Evolutionary conservation across 306 rosid species (phyloP).

Genomic region (Cucumis melo): DNA sequence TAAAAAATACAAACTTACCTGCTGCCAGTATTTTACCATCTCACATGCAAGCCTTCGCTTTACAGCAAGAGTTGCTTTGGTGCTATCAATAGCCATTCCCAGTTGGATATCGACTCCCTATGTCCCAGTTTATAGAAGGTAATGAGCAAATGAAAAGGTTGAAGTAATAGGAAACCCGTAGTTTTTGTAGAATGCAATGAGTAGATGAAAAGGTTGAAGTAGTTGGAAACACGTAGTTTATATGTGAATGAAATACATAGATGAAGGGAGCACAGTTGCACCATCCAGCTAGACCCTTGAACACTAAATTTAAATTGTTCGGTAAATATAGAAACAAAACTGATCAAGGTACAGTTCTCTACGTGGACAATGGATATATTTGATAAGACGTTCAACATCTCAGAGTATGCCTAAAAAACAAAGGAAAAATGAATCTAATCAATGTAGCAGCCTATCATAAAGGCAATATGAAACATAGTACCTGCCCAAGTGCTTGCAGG

Average conservation of each 20-base stretch:
- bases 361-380: background rate
- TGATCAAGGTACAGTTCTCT: background rate
- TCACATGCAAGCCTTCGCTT: slow-evolving; percentile 98
- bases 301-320: background rate
- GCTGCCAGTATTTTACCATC: slow-evolving; percentile 98
- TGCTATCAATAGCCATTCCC: slow-evolving; percentile 93
- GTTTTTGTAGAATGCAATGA: background rate
- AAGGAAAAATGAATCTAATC: background rate
- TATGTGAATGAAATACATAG: background rate
- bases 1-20: slow-evolving; percentile 31
- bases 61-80: slow-evolving; percentile 97
- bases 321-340: background rate
- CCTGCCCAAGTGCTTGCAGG: slow-evolving; percentile 94
- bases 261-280: background rate
- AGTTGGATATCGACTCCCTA: slow-evolving; percentile 95
- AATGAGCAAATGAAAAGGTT: background rate
- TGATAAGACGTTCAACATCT: background rate
- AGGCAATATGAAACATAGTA: slow-evolving; percentile 15
- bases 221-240: background rate
- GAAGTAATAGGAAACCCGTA: background rate
- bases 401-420: background rate
- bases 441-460: background rate
- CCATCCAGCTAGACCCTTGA: background rate
- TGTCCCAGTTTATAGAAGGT: slow-evolving; percentile 7
- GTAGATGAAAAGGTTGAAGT: background rate